Evolutionary conservation across 1,284 basidiomycete genomes (phyloP), one percentile per base, ranked within the genome.

Genomic region (Phellopilus nigrolimitatus): DNA sequence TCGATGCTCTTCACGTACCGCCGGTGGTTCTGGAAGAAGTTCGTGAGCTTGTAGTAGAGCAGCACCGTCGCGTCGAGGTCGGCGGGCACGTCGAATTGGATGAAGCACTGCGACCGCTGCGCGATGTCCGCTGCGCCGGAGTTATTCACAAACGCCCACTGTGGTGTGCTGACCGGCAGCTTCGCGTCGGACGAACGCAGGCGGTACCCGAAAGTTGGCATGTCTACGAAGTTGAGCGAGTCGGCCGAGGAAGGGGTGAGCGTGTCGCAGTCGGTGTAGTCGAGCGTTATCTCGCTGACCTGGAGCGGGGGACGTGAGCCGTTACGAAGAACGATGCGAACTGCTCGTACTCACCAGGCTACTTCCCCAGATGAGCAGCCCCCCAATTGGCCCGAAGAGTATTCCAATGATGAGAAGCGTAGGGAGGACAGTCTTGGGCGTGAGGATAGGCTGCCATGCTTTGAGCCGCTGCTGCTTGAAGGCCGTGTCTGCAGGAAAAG

Each of bases 401-500:
- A 98, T 76, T 44, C 91, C 95, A 62, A 98, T 83, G 62, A 97
- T 82, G 70, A 99, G 97, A 48, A 99, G 80, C 1, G 94, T 95
- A 4, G 97, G 97, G 9, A 99, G 78, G 12, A 99, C 97, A 1
- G 94, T 95, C 69, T 93, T 93, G 2, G 97, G 97, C 0, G 95
- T 98, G 37, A 99, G 79, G 65, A 99, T 97, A 15, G 97, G 97
- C 76, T 99, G 97, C 97, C 97, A 99, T 62, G 97, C 97, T 73
- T 98, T 98, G 65, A 99, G 80, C 52, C 97, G 90, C 71, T 99
- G 97, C 69, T 99, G 97, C 73, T 97, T 98, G 82, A 98, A 97
- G 39, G 95, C 95, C 47, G 95, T 99, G 71, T 98, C 93, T 80
- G 63, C 38, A 53, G 22, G 3, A 5, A 24, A 3, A 47, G 2